Conservation (phyloP, 2,329 filamentous ascomycete genomes). For the Colletotrichum sidae region DNA sequence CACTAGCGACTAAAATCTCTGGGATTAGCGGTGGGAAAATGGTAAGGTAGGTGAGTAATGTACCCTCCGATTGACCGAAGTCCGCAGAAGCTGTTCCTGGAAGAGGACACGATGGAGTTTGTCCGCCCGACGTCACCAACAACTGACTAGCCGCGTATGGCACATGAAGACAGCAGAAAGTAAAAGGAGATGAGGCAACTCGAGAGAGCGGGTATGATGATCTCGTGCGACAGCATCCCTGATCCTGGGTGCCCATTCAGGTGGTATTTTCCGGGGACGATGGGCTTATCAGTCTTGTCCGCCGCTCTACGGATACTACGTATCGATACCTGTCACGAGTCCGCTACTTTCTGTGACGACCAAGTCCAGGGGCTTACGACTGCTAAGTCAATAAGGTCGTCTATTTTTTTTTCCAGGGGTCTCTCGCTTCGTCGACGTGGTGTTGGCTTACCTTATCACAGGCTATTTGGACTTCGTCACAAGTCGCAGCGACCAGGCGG, state of each 20-base stretch:
- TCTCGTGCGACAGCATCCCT: slow-evolving; percentile 13
- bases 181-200: slow-evolving; percentile 27
- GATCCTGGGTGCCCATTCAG: slow-evolving; percentile 29
- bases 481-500: slow-evolving; percentile 8
- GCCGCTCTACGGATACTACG: not conserved
- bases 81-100: not conserved
- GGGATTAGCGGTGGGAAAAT: slow-evolving; percentile 1
- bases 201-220: slow-evolving; percentile 9
- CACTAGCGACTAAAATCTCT: slow-evolving; percentile 3
- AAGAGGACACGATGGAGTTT: not conserved
- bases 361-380: too few species aligned
- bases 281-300: slow-evolving; percentile 16
- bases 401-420: slow-evolving; percentile 5
- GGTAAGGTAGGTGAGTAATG: slow-evolving; percentile 23
- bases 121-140: too few species aligned
- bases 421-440: slow-evolving; percentile 4
- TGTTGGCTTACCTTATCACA: slow-evolving; percentile 26
- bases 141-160: slow-evolving; percentile 1
- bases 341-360: not conserved
- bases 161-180: not conserved
- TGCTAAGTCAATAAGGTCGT: not conserved
- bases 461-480: slow-evolving; percentile 23
- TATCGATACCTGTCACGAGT: slow-evolving; percentile 22
- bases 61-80: slow-evolving; percentile 15
- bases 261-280: slow-evolving; percentile 32